phyloP scores from a whole-genome alignment of 768 basidiomycete genomes.

The Cystofilobasidium ferigula region DNA sequence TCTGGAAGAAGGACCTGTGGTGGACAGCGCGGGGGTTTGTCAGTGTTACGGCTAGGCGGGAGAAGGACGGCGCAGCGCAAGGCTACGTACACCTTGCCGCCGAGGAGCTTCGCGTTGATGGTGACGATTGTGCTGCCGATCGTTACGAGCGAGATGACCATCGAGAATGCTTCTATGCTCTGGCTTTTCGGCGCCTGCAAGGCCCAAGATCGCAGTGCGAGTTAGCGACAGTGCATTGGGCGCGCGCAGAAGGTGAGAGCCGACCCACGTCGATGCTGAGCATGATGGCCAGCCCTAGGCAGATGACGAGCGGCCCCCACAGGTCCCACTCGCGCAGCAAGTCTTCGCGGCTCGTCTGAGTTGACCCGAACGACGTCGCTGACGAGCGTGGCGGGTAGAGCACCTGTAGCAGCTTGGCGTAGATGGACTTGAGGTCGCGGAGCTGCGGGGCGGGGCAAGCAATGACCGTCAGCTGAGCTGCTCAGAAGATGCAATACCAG shows the following conservation, averaged over 20 bases:
- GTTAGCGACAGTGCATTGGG: too few species aligned
- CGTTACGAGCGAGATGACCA: conserved; percentile 27
- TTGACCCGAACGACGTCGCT: neutral
- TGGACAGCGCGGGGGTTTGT: too few species aligned
- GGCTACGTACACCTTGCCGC: conserved; percentile 25
- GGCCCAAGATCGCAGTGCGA: neutral
- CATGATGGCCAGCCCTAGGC: conserved; percentile 24
- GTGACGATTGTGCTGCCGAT: conserved; percentile 23
- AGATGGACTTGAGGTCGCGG: conserved; percentile 24
- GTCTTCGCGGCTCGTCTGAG: neutral
- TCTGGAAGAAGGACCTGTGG: conserved; percentile 24
- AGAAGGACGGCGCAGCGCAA: too few species aligned
- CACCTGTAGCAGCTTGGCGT: conserved; percentile 26
- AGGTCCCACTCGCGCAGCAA: conserved; percentile 26
- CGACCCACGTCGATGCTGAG: conserved; percentile 21
- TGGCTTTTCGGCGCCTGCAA: conserved; percentile 21
- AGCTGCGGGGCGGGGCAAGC: conserved; percentile 12
- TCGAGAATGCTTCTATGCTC: conserved; percentile 25
- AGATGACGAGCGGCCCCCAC: conserved; percentile 27
- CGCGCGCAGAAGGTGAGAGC: neutral
- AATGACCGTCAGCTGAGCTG: neutral
- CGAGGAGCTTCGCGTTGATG: conserved; percentile 24
- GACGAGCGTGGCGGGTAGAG: conserved; percentile 19
- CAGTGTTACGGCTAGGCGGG: too few species aligned
- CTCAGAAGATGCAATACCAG: neutral